Conservation (phyloP, 1,284 basidiomycete species). For the Ganoderma sinense region DNA sequence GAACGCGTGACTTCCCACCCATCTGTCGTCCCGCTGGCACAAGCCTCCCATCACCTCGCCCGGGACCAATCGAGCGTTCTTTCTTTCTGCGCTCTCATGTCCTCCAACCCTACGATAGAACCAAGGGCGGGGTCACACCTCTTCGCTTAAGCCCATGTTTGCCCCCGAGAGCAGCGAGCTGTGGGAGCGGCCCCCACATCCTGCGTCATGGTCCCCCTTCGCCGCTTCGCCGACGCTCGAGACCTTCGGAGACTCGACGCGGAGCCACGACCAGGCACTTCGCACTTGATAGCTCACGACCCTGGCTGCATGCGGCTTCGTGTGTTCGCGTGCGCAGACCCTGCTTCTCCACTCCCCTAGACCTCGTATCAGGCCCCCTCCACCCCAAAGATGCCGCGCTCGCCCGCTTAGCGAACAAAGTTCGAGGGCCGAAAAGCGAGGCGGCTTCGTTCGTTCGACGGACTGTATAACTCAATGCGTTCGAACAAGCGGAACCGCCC, state of each 20-base stretch:
- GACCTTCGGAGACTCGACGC: constrained; percentile 2
- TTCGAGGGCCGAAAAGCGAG: constrained; percentile 6
- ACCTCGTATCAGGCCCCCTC: constrained; percentile 13
- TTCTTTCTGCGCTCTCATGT: neutral
- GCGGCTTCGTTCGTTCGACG: neutral
- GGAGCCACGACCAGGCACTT: neutral
- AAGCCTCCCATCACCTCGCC: neutral
- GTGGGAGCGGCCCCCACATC: neutral
- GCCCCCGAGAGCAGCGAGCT: neutral
- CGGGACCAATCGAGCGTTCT: neutral
- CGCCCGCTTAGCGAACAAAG: neutral
- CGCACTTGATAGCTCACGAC: neutral
- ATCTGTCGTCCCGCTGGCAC: neutral
- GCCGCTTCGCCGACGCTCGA: neutral
- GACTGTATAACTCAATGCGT: neutral
- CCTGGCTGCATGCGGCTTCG: neutral
- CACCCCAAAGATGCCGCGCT: constrained; percentile 10
- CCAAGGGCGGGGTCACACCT: neutral
- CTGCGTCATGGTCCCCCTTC: constrained; percentile 8
- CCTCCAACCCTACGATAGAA: neutral
- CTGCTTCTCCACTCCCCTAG: neutral
- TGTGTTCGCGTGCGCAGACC: neutral
- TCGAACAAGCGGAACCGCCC: neutral
- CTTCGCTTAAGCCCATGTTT: neutral
- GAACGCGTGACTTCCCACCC: neutral